Conservation (phyloP, 768 basidiomycete species). For the Lentinula guzmanii region DNA sequence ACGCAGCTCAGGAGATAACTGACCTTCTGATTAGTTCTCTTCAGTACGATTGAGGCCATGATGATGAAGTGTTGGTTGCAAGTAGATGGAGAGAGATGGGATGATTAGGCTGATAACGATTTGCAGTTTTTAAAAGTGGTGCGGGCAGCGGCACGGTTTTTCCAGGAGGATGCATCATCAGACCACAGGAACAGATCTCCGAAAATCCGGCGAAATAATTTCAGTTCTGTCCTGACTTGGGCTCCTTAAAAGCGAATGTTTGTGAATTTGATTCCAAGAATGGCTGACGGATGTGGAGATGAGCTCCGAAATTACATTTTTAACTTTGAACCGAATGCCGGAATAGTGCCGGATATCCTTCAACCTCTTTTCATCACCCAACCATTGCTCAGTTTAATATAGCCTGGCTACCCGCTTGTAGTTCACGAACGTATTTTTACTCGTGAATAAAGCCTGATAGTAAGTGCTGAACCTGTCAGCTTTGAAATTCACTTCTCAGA, state of each 20-base stretch:
- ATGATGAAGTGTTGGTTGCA: background rate
- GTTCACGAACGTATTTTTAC: too few species aligned
- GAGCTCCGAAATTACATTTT: too few species aligned
- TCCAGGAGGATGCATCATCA: conserved; percentile 7
- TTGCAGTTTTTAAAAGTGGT: background rate
- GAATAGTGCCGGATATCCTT: background rate
- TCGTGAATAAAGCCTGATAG: background rate
- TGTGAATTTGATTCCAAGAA: background rate
- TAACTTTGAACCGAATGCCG: background rate
- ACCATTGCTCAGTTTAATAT: too few species aligned
- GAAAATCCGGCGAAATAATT: background rate
- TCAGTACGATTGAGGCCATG: conserved; percentile 51
- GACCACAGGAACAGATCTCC: background rate
- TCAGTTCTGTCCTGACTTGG: background rate
- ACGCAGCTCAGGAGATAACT: background rate
- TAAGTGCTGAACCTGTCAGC: background rate
- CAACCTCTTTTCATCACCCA: too few species aligned
- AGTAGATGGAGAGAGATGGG: background rate
- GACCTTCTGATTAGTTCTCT: conserved; percentile 58
- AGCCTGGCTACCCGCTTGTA: background rate
- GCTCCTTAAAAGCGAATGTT: background rate
- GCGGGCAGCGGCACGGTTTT: background rate
- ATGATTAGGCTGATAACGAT: background rate
- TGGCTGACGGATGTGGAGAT: background rate
- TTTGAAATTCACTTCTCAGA: background rate